Base-by-base conservation (phyloP, 1,284 basidiomycete genomes). In the Boletellus deceptivus region DNA sequence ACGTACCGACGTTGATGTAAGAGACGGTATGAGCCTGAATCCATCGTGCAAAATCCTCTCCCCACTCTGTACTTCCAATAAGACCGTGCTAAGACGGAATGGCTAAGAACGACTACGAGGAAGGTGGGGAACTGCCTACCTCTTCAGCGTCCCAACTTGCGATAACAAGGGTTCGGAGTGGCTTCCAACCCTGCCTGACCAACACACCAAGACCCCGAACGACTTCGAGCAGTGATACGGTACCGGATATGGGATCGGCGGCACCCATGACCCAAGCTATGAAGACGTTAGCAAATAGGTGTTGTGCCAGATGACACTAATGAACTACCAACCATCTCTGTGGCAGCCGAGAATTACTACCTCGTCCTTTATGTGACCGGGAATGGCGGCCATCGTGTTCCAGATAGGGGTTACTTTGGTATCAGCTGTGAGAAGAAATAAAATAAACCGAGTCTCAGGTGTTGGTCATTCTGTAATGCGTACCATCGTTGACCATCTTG, bases 131-230 rank as follows among this genome's bases (percentile, higher is more conserved):
- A 33, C 13, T 18, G 33, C 65, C 39, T 41, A 86, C 83, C 77
- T 94, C 95, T 72, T 98, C 94, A 0, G 84, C 95, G 68, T 96
- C 93, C 93, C 92, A 97, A 56, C 84, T 89, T 4, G 90, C 92
- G 46, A 98, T 77, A n/a, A 96, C 71, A 60, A 96, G 83, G 16
- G 91, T 95, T 50, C 94, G 76, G 36, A 94, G 72, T 4, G 95
- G 95, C 61, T 84, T 89, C 95, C 95, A 98, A 24, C 93, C 94
- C 14, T 72, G 74, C 56, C 73, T 74, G 20, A 90, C 64, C 2
- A 98, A 74, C 9, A 74, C 71, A 29, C 92, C 93, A 51, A 94
- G 80, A n/a, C 90, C 92, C 33, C 84, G 82, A 52, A 95, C 77
- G 24, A 93, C 75, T 67, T 98, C 93, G 60, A 87, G 81, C 16